phyloP scores from a whole-genome alignment of 345 rosid species.

The Aurinia saxatilis region DNA sequence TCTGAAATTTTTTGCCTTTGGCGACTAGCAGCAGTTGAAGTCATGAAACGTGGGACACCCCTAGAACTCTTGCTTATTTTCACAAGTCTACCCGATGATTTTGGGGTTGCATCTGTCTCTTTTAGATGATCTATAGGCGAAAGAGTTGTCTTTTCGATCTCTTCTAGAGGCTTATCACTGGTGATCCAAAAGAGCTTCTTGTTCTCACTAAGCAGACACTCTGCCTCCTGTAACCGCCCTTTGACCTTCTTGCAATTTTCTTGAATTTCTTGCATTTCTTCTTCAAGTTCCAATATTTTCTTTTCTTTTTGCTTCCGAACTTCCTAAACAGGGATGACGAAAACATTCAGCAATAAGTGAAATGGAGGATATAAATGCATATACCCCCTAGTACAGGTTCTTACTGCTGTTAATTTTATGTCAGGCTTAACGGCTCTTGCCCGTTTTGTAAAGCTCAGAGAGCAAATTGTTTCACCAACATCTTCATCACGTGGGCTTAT shows the following conservation, averaged over 20 bases:
- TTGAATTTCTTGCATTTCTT: constrained; percentile 53
- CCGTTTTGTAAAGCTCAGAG: constrained; percentile 74
- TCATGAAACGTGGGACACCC: constrained; percentile 69
- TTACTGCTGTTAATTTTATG: constrained; percentile 56
- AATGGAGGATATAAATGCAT: neutral
- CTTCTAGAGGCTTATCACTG: constrained; percentile 31
- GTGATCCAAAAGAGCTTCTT: constrained; percentile 40
- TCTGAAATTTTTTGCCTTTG: constrained; percentile 59
- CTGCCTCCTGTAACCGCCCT: constrained; percentile 41
- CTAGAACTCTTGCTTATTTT: constrained; percentile 24
- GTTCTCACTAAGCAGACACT: constrained; percentile 45
- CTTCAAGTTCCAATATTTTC: constrained; percentile 50
- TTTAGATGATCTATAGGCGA: constrained; percentile 25
- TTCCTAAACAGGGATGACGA: constrained; percentile 35
- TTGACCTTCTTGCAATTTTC: constrained; percentile 39
- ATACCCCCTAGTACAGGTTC: neutral
- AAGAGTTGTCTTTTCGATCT: constrained; percentile 12
- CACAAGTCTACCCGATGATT: constrained; percentile 24
- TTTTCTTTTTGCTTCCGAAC: constrained; percentile 46
- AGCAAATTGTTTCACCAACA: constrained; percentile 73
- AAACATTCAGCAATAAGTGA: constrained; percentile 5
- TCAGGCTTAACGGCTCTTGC: constrained; percentile 68
- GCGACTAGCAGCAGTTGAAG: constrained; percentile 81
- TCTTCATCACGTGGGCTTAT: constrained; percentile 76
- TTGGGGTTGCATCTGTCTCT: constrained; percentile 30